These are phyloP conservation scores for Neoboletus subvelutipes DNA, from an alignment of 768 basidiomycete species.

Conservation along the genomic window DNA sequence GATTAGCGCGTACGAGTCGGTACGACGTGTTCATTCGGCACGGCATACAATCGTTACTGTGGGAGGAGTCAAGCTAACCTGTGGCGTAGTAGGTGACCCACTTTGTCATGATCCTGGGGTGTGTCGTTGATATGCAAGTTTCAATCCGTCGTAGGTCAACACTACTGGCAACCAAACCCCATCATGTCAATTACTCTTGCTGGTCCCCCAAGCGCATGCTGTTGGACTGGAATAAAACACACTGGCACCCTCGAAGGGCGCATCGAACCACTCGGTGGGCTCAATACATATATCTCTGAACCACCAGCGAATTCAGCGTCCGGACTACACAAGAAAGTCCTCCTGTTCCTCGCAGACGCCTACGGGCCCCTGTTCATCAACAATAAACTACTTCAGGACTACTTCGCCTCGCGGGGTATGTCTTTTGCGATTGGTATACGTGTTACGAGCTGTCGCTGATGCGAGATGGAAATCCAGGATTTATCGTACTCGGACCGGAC, in stretches of 20 bases:
- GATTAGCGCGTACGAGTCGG: neutral
- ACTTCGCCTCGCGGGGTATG: slow-evolving; percentile 55
- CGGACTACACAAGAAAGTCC: slow-evolving; percentile 39
- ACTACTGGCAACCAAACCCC: neutral
- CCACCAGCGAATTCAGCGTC: slow-evolving; percentile 32
- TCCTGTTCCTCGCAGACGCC: slow-evolving; percentile 57
- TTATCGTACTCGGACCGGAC: slow-evolving; percentile 56
- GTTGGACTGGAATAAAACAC: slow-evolving; percentile 50
- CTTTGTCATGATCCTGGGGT: neutral
- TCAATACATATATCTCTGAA: slow-evolving; percentile 55
- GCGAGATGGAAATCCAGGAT: slow-evolving; percentile 38
- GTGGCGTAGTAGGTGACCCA: neutral
- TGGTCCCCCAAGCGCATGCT: slow-evolving; percentile 47
- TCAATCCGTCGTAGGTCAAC: neutral
- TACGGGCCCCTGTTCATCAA: slow-evolving; percentile 57
- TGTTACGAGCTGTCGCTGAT: neutral
- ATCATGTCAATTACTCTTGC: slow-evolving; percentile 30
- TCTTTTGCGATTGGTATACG: neutral
- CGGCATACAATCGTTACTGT: neutral
- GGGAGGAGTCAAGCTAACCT: neutral
- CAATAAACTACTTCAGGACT: slow-evolving; percentile 58
- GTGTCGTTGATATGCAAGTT: neutral
- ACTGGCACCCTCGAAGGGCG: slow-evolving; percentile 46
- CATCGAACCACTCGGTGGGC: slow-evolving; percentile 43
- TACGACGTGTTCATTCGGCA: too few relatives aligned